phyloP scores from a whole-genome alignment of 257 asterid species.

The Nicotiana paniculata region DNA sequence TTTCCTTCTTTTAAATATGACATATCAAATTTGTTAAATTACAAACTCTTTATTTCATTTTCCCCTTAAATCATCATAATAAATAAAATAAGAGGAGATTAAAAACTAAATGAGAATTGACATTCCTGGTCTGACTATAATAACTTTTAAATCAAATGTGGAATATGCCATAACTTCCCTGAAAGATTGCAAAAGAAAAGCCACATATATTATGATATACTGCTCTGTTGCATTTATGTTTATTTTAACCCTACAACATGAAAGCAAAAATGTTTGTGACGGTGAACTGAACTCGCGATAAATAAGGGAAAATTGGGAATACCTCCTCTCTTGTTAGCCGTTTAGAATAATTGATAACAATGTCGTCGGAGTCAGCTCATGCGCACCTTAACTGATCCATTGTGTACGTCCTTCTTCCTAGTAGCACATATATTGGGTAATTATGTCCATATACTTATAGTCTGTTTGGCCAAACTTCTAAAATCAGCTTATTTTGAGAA shows the following conservation, averaged over 20 bases:
- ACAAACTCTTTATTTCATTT: background rate
- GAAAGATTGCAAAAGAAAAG: background rate
- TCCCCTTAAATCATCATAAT: background rate
- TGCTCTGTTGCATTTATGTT: background rate
- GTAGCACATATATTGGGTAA: background rate
- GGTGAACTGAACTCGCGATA: no score
- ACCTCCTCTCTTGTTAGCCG: no score
- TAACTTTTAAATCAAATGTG: background rate
- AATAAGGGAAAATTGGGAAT: no score
- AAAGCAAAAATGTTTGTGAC: background rate
- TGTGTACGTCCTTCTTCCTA: background rate
- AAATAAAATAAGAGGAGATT: background rate
- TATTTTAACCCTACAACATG: background rate
- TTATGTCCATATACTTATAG: background rate
- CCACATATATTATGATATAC: background rate
- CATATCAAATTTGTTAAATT: background rate
- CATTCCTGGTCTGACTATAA: background rate
- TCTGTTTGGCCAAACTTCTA: no score
- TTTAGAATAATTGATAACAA: no score
- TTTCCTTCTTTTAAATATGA: background rate
- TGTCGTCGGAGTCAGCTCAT: no score
- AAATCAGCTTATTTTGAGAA: no score
- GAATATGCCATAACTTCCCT: background rate
- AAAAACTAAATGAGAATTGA: background rate
- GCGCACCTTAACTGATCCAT: background rate